phyloP scores from a whole-genome alignment of 2,329 filamentous ascomycete species.

The Alternaria alternata region DNA sequence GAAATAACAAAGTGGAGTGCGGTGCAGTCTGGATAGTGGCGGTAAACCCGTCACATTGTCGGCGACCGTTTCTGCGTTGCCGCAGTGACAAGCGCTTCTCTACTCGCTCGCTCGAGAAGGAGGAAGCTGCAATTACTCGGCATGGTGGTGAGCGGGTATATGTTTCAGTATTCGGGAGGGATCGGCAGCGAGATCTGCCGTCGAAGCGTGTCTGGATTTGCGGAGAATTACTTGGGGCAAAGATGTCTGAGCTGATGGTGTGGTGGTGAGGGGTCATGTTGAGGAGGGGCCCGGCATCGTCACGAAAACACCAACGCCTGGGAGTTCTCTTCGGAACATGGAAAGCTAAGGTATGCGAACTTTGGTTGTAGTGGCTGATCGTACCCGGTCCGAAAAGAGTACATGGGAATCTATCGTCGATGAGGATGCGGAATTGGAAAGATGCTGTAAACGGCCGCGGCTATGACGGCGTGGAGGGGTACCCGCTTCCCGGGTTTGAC shows the following conservation, averaged over 20 bases:
- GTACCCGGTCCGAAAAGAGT: constrained; percentile 8
- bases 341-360: constrained; percentile 1
- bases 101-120: constrained; percentile 5
- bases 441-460: constrained; percentile 31
- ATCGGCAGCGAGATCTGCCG: constrained; percentile 36
- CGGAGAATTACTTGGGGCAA: constrained; percentile 29
- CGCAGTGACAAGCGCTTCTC: constrained; percentile 15
- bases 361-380: constrained; percentile 5
- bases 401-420: constrained; percentile 11
- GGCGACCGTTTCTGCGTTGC: constrained; percentile 9
- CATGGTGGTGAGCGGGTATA: constrained; percentile 11
- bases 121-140: constrained; percentile 7
- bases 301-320: constrained; percentile 1
- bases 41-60: constrained; percentile 11
- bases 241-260: constrained; percentile 22
- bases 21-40: constrained; percentile 6
- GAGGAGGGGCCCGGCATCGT: constrained; percentile 1
- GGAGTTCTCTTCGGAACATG: not conserved
- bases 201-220: constrained; percentile 36
- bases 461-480: constrained; percentile 32
- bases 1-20: not conserved
- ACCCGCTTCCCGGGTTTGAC: constrained; percentile 34
- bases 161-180: constrained; percentile 21
- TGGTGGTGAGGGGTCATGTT: constrained; percentile 30
- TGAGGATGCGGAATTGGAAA: constrained; percentile 11